phyloP scores from a whole-genome alignment of 139 green algal species.

The Mychonastes homosphaera region DNA sequence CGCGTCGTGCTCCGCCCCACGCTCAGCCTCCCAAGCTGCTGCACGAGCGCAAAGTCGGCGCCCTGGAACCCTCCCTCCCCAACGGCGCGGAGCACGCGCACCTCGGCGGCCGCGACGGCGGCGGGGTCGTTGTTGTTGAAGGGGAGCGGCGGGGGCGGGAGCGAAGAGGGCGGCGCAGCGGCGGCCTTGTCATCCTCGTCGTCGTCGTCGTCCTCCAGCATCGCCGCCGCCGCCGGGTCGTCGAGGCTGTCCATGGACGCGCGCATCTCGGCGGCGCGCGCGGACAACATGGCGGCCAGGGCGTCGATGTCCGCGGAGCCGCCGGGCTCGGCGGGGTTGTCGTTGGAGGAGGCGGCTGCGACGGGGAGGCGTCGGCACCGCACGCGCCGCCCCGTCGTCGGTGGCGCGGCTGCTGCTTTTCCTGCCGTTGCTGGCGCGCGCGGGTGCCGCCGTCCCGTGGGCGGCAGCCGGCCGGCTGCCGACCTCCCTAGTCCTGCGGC shows the following conservation, averaged over 20 bases:
- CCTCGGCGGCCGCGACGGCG: too few relatives aligned
- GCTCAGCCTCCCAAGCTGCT: slow-evolving; percentile 10
- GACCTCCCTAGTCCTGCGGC: too few relatives aligned
- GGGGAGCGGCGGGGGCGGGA: too few relatives aligned
- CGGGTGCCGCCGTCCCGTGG: too few relatives aligned
- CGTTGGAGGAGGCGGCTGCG: too few relatives aligned
- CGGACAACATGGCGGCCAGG: slow-evolving; percentile 6
- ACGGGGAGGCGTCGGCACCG: not conserved
- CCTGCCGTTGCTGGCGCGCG: too few relatives aligned
- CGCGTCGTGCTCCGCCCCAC: not conserved
- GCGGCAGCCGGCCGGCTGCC: too few relatives aligned
- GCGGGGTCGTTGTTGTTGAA: too few relatives aligned
- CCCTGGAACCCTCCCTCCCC: too few relatives aligned
- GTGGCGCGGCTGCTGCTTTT: not conserved
- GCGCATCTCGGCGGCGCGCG: slow-evolving; percentile 11
- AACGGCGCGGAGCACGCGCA: too few relatives aligned
- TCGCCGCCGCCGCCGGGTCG: not conserved
- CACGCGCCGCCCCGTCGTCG: not conserved
- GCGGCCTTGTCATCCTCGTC: not conserved
- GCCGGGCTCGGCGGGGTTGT: too few relatives aligned
- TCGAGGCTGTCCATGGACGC: slow-evolving; percentile 15
- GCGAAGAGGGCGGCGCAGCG: too few relatives aligned
- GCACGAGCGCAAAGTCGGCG: slow-evolving; percentile 15
- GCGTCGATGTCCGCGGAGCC: slow-evolving; percentile 13
- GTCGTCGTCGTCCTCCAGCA: not conserved